Evolutionary conservation across 768 basidiomycete species (phyloP).

Genomic region (Suillus variegatus): DNA sequence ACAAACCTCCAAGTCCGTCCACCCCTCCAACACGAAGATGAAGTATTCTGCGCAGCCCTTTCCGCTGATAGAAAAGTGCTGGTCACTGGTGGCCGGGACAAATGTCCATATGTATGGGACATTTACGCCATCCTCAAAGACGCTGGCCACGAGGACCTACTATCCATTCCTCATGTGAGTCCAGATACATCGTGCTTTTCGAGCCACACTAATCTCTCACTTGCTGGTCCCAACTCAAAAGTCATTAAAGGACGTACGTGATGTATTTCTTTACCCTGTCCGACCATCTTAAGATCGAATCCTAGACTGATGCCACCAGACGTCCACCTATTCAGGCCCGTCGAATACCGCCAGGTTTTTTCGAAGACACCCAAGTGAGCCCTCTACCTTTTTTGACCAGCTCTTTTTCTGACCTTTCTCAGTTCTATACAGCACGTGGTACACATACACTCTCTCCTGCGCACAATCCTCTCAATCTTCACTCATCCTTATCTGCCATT

Average conservation of each 20-base stretch:
- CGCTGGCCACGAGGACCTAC: background rate
- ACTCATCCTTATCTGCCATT: background rate
- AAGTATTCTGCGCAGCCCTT: too few species aligned
- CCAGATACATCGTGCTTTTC: background rate
- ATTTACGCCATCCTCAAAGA: background rate
- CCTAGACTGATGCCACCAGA: background rate
- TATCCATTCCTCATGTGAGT: background rate
- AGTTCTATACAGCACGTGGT: background rate
- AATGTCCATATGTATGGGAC: background rate
- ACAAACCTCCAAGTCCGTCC: too few species aligned
- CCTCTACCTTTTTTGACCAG: background rate
- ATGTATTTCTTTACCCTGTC: background rate
- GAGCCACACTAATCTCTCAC: background rate
- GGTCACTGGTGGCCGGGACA: background rate
- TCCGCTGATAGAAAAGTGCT: too few species aligned
- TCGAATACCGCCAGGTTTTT: background rate
- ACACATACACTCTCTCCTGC: background rate
- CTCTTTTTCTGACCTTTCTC: background rate
- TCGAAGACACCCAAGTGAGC: background rate
- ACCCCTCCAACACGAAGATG: too few species aligned
- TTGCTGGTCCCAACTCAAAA: background rate
- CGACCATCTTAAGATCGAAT: background rate
- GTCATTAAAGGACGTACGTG: background rate
- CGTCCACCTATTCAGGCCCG: background rate
- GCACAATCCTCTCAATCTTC: background rate